Percentiles rank a stretch among this genome's conserved stretches.
Conservation (phyloP, 2,329 filamentous ascomycete genomes). For the Beauveria scarabaeidicola region DNA sequence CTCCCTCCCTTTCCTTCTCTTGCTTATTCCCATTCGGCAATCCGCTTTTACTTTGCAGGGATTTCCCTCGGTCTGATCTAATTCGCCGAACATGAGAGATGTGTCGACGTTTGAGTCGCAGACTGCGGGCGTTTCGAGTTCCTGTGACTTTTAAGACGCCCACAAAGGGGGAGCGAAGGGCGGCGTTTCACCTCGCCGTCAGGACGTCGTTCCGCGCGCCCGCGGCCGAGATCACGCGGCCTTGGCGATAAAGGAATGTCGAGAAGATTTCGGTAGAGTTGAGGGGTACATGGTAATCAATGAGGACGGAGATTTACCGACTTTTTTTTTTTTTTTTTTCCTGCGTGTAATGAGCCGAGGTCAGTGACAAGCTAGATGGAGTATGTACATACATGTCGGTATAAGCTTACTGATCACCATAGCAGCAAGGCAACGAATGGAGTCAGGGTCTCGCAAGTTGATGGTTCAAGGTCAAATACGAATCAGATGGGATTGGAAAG, state of each 20-base stretch:
- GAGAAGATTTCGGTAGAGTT: neutral
- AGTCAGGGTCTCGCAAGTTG: no score
- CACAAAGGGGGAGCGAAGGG: neutral
- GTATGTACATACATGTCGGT: neutral
- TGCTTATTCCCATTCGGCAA: neutral
- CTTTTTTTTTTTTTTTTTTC: neutral
- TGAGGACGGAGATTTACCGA: no score
- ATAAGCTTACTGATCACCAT: no score
- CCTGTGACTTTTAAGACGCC: neutral
- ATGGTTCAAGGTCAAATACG: neutral
- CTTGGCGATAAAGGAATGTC: neutral
- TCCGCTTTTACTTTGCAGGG: neutral
- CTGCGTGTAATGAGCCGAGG: no score
- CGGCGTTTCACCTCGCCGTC: conserved; percentile 9
- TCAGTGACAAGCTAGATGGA: no score
- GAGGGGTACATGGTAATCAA: no score
- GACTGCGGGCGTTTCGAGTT: neutral
- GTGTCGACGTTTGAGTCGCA: neutral
- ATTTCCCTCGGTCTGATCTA: neutral
- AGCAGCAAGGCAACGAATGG: no score
- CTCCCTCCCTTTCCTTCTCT: neutral
- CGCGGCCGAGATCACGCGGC: neutral
- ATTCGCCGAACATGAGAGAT: neutral
- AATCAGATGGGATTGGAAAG: neutral
- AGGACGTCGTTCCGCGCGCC: neutral